phyloP scores from a whole-genome alignment of 192 early-diverging fungal species.

The Coemansia sp. region DNA sequence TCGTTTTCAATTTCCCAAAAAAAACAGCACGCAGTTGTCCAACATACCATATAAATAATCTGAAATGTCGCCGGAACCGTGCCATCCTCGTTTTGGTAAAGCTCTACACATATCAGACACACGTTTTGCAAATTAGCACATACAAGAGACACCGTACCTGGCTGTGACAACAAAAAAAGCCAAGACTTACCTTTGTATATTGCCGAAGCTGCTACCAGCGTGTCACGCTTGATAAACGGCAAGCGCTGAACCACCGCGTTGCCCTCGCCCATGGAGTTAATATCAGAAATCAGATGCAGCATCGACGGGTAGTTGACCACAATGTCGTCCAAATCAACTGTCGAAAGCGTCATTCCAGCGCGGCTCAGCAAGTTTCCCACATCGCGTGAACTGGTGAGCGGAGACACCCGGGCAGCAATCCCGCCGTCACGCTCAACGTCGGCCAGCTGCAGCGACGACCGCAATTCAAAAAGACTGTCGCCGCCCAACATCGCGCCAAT shows the following conservation, averaged over 20 bases:
- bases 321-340: conserved; percentile 91
- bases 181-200: conserved; percentile 75
- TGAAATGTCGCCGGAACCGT: conserved; percentile 93
- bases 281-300: conserved; percentile 86
- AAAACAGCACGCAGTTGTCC: neutral
- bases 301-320: conserved; percentile 87
- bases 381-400: conserved; percentile 82
- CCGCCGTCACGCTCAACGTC: conserved; percentile 90
- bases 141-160: neutral
- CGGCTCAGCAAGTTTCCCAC: conserved; percentile 76
- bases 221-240: conserved; percentile 77
- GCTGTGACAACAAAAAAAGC: neutral
- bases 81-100: conserved; percentile 87
- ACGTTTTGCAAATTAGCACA: neutral
- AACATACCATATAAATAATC: conserved; percentile 48
- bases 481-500: conserved; percentile 92
- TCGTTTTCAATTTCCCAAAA: neutral
- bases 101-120: conserved; percentile 34
- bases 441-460: conserved; percentile 86
- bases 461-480: conserved; percentile 93
- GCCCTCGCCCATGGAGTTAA: conserved; percentile 90
- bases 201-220: conserved; percentile 77
- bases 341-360: conserved; percentile 86
- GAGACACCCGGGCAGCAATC: conserved; percentile 83
- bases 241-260: conserved; percentile 79